Conservation (phyloP, 2,329 filamentous ascomycete species). For the Cercospora zeina region DNA sequence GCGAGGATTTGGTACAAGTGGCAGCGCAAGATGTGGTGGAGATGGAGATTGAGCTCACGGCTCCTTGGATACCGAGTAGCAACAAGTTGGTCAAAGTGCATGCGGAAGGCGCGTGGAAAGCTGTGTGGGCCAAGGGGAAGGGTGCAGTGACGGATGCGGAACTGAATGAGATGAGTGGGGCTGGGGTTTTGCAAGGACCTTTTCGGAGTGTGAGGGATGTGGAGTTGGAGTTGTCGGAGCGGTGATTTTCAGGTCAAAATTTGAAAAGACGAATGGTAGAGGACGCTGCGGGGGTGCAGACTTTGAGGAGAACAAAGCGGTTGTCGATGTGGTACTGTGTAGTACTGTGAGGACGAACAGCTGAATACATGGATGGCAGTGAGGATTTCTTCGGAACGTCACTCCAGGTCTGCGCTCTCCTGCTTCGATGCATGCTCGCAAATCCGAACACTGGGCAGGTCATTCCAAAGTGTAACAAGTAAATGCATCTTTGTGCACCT, state of each 20-base stretch:
- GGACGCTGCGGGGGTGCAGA: background rate
- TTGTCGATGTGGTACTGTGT: background rate
- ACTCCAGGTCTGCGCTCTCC: background rate
- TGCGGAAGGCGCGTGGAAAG: slow-evolving; percentile 41
- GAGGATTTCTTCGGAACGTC: too few species aligned
- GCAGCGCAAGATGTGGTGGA: slow-evolving; percentile 39
- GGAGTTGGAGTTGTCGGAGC: slow-evolving; percentile 19
- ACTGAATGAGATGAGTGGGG: slow-evolving; percentile 24
- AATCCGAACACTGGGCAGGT: too few species aligned
- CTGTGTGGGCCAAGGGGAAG: slow-evolving; percentile 38
- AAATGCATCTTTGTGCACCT: background rate
- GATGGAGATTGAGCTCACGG: slow-evolving; percentile 42
- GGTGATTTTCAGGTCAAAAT: background rate
- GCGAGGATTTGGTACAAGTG: slow-evolving; percentile 42
- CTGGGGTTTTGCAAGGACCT: slow-evolving; percentile 15
- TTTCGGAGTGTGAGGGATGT: slow-evolving; percentile 22
- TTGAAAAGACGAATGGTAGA: background rate
- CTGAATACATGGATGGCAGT: background rate
- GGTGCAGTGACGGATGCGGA: slow-evolving; percentile 28
- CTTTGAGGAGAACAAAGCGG: background rate
- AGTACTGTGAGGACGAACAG: background rate
- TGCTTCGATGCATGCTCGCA: too few species aligned
- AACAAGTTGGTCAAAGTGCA: slow-evolving; percentile 43
- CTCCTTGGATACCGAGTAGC: slow-evolving; percentile 43
- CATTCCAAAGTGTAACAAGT: background rate